Base-by-base conservation (phyloP, 305 asterid genomes). In the Fraxinus angustifolia region DNA sequence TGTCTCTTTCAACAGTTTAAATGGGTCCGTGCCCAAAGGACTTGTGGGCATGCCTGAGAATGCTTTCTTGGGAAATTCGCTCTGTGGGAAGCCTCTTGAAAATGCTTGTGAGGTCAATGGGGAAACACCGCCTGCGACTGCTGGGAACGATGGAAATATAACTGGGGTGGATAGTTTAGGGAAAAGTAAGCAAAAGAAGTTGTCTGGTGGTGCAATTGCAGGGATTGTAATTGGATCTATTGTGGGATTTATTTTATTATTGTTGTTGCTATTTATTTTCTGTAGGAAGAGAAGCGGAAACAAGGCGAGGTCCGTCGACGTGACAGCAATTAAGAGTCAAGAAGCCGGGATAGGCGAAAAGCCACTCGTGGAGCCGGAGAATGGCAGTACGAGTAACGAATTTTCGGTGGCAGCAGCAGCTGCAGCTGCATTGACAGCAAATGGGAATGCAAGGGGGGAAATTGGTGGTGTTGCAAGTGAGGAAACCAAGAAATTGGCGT, bases 171-270 rank as follows among this genome's bases (percentile, higher is more conserved):
- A 73, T 3, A 75, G 67, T 33, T 75, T 73, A 70, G 83, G 50
- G 79, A 81, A 38, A 17, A 31, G 38, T 17, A 84, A 83, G 84
- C 88, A 81, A 34, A 85, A 83, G 84, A 87, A 86, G 84, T 85
- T 95, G 60, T 92, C 97, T 10, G 96, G 95, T 8, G 97, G 97
- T 35, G 97, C 96, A 42, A 90, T 95, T 80, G 98, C 97, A 6
- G 98, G 97, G 31, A 90, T 95, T 75, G 98, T 93, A 67, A 84
- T 95, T 67, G 99, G 99, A 86, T 91, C 96, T 85, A 85, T 93
- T 1, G 78, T 93, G 3, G 99, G 97, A 70, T 86, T 92, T 3
- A 4, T 93, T 26, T 21, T 92, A 74, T 2, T 94, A 73, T 79
- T 92, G 77, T 77, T 91, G 82, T 28, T 92, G 26, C 21, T 91